Evolutionary conservation across 2,329 filamentous ascomycete species (phyloP).

Genomic region (Pleoardoris graminearum): DNA sequence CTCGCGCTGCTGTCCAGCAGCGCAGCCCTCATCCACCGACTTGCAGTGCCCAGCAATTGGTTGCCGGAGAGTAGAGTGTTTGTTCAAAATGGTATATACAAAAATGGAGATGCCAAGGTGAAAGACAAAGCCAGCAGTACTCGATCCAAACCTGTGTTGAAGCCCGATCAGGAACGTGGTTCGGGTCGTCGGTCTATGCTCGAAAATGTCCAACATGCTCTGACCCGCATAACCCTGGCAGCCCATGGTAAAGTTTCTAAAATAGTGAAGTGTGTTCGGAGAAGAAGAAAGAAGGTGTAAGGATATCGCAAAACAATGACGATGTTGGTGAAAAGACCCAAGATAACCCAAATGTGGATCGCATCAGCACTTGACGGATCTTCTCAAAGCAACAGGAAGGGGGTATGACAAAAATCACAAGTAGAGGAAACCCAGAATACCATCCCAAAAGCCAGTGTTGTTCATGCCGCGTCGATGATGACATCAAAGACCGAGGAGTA

Average conservation of each 20-base stretch:
- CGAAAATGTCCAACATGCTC: not conserved
- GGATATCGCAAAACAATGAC: constrained; percentile 12
- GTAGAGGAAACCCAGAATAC: constrained; percentile 6
- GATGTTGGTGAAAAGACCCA: constrained; percentile 27
- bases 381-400: constrained; percentile 23
- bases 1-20: constrained; percentile 16
- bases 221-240: not conserved
- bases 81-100: constrained; percentile 15
- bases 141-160: not conserved
- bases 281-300: not conserved
- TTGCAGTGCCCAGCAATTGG: constrained; percentile 7
- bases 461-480: constrained; percentile 14
- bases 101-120: constrained; percentile 7
- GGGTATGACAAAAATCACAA: constrained; percentile 15
- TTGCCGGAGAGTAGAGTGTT: constrained; percentile 11
- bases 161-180: not conserved
- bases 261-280: not conserved
- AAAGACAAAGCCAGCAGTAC: not conserved
- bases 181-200: not conserved
- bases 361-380: constrained; percentile 49
- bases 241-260: not conserved
- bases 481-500: constrained; percentile 12
- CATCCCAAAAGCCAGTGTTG: constrained; percentile 21
- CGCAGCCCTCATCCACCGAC: constrained; percentile 5
- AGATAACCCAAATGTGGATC: constrained; percentile 35